Conservation (phyloP, 257 asterid genomes). For the Agastache rugosa region DNA sequence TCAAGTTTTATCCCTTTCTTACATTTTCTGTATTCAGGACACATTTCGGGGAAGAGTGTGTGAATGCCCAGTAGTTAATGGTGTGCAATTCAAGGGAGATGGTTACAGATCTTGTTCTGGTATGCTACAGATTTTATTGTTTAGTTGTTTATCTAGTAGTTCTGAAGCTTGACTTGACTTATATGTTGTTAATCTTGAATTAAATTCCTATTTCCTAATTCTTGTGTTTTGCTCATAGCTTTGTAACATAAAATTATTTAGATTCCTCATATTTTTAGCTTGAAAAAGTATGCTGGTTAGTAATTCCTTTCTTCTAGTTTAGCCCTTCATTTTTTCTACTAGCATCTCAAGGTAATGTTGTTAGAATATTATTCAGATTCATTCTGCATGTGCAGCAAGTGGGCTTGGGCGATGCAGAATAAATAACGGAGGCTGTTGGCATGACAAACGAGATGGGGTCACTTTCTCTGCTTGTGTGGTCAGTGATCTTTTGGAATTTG, state of each 20-base stretch:
- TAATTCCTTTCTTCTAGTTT: slow-evolving; percentile 7
- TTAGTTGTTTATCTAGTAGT: slow-evolving; percentile 12
- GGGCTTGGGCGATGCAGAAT: slow-evolving; percentile 80
- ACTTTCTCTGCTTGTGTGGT: slow-evolving; percentile 87
- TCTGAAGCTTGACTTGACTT: background rate
- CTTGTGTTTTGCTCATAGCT: background rate
- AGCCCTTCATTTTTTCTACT: slow-evolving; percentile 1
- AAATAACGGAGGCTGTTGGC: slow-evolving; percentile 95
- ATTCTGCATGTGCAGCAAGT: slow-evolving; percentile 46
- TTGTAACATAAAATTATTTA: background rate
- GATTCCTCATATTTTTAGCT: background rate
- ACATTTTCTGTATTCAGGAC: slow-evolving; percentile 41
- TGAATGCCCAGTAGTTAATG: slow-evolving; percentile 55
- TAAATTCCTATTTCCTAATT: background rate
- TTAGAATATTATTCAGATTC: background rate
- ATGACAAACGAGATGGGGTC: slow-evolving; percentile 61
- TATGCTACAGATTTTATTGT: slow-evolving; percentile 26
- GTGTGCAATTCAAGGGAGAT: slow-evolving; percentile 59
- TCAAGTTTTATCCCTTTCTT: slow-evolving; percentile 5
- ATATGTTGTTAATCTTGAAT: background rate
- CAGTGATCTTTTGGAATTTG: slow-evolving; percentile 39
- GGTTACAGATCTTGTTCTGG: slow-evolving; percentile 59
- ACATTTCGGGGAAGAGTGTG: slow-evolving; percentile 60
- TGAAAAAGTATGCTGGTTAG: background rate
- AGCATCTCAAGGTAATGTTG: slow-evolving; percentile 20